phyloP scores from a whole-genome alignment of 305 asterid species.

The Fraxinus paxiana region DNA sequence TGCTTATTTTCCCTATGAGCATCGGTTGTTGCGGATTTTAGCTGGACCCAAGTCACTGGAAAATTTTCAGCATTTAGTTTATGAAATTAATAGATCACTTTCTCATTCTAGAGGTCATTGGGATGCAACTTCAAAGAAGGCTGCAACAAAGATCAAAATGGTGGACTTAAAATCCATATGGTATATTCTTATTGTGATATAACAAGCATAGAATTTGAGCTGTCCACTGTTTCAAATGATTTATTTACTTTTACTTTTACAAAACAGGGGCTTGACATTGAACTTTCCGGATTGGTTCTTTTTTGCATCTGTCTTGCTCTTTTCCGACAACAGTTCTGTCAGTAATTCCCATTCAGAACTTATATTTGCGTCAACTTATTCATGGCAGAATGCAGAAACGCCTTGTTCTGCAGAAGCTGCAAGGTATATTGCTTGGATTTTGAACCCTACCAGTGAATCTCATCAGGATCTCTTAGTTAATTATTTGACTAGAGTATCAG shows the following conservation, averaged over 20 bases:
- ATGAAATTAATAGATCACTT: constrained; percentile 31
- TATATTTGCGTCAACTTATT: constrained; percentile 21
- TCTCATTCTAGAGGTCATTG: constrained; percentile 30
- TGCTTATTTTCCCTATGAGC: constrained; percentile 62
- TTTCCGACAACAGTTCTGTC: constrained; percentile 23
- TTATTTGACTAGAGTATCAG: constrained; percentile 43
- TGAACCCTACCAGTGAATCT: constrained; percentile 49
- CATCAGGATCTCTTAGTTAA: constrained; percentile 36
- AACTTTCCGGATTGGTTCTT: constrained; percentile 75
- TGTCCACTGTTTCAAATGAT: constrained; percentile 13
- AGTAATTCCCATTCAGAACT: constrained; percentile 28
- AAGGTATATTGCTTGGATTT: constrained; percentile 66
- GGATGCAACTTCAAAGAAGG: constrained; percentile 33
- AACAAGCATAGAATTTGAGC: constrained; percentile 17
- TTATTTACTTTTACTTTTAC: constrained; percentile 18
- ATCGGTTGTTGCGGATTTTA: constrained; percentile 44
- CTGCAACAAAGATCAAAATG: constrained; percentile 29
- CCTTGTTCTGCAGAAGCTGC: constrained; percentile 51
- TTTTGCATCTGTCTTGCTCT: constrained; percentile 62
- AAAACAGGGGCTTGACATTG: constrained; percentile 61
- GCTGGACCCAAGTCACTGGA: constrained; percentile 55
- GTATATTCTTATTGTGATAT: constrained; percentile 36
- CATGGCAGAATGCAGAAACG: constrained; percentile 25
- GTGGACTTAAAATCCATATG: constrained; percentile 64
- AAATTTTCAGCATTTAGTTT: constrained; percentile 47